phyloP scores from a whole-genome alignment of 371 early-diverging fungal genomes.

The Mortierella polycephala region DNA sequence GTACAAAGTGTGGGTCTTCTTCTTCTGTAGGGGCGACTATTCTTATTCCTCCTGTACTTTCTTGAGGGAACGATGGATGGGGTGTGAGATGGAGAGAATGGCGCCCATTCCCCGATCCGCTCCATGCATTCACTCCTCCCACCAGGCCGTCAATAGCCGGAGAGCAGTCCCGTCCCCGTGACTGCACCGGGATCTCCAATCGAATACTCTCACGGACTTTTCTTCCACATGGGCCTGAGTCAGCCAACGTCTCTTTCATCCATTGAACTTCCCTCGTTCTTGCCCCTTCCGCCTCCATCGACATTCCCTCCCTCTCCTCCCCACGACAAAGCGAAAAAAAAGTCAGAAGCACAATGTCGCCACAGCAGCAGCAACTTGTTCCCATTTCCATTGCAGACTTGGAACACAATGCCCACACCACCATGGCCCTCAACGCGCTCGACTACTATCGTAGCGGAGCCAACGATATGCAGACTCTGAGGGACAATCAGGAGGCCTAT shows the following conservation, averaged over 20 bases:
- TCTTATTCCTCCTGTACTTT: neutral
- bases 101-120: neutral
- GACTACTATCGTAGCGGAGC: slow-evolving; percentile 55
- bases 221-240: neutral
- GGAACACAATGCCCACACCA: slow-evolving; percentile 48
- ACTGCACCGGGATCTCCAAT: neutral
- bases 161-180: neutral
- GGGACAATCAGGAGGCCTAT: slow-evolving; percentile 50
- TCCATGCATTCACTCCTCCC: no score
- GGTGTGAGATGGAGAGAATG: neutral
- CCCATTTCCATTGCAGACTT: slow-evolving; percentile 50
- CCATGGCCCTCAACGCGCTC: slow-evolving; percentile 46
- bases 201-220: neutral
- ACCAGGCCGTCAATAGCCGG: no score
- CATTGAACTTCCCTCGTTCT: neutral
- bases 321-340: slow-evolving; percentile 44
- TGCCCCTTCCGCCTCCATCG: neutral
- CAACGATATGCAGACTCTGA: slow-evolving; percentile 54
- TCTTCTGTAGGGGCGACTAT: slow-evolving; percentile 59
- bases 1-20: neutral
- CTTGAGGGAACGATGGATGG: neutral
- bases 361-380: slow-evolving; percentile 23
- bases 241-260: neutral
- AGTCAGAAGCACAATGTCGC: slow-evolving; percentile 17
- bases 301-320: neutral